Percentiles rank a stretch among this genome's conserved stretches.
Evolutionary conservation across 2,329 filamentous ascomycete genomes (phyloP).

Genomic region (Helotiales sp.): DNA sequence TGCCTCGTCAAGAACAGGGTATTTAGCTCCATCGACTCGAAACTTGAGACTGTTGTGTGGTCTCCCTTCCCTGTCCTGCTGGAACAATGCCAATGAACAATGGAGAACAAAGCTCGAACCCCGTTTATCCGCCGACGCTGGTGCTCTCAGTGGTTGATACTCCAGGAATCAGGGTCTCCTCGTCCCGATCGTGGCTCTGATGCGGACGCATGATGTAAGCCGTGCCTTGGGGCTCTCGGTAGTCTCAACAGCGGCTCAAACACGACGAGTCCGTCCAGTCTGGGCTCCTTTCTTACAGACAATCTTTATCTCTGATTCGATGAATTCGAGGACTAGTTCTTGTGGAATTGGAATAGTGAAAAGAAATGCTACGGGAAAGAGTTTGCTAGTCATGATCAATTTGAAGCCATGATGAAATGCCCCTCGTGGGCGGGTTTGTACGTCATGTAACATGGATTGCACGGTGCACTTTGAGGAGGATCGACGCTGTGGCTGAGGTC

Average conservation of each 20-base stretch:
- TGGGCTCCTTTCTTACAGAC: not conserved
- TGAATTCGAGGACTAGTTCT: not conserved
- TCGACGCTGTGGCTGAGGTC: not conserved
- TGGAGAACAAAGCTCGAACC: no score
- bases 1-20: not conserved
- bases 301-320: not conserved
- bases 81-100: not conserved
- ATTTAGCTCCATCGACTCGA: conserved; percentile 1
- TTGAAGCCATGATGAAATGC: not conserved
- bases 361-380: no score
- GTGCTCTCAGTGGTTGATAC: not conserved
- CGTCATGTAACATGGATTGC: not conserved
- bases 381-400: not conserved
- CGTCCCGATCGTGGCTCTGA: not conserved
- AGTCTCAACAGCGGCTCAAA: no score
- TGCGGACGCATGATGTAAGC: not conserved
- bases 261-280: no score
- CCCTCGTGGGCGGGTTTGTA: not conserved
- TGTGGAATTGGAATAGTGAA: no score
- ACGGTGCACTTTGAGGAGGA: not conserved
- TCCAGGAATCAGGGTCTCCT: not conserved
- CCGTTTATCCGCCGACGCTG: not conserved
- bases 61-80: not conserved
- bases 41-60: not conserved
- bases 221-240: not conserved